Evolutionary conservation across 2,329 filamentous ascomycete genomes (phyloP), one percentile per base, ranked within the genome.

Genomic region (Diaporthe vexans): DNA sequence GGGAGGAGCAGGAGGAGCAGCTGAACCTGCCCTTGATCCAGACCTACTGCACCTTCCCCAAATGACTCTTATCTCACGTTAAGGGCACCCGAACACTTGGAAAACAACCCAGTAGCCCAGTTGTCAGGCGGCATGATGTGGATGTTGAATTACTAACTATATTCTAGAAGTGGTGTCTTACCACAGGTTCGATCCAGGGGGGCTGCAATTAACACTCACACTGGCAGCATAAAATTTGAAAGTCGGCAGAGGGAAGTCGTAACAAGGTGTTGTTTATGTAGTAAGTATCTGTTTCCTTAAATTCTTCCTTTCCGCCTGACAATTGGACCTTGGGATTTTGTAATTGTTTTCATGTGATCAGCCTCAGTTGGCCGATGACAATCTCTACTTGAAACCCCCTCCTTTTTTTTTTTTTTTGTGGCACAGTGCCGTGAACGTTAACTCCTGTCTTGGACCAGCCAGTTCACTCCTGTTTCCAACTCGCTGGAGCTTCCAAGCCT

Each of bases 111-210:
- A 67, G 29, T 65, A 67, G 61, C n/a, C 46, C 61, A 67, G n/a
- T 67, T n/a, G 61, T 67, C 61, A 67, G 29, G 46, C 13, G 24
- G 61, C n/a, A n/a, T 52, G 21, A 37, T 37, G 52, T 13, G 13
- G 52, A 52, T 26, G 11, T 37, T 26, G 10, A 67, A 67, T 52
- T 52, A 9, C 61, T 67, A 52, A 67, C 7, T n/a, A 13, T 37
- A 15, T 52, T 3, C 7, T 29, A 67, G 19, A 37, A 52, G 43
- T 26, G 19, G 21, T 17, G 29, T 19, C 13, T 43, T 19, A 13
- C 37, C 37, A 40, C 56, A 35, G 21, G 35, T 59, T 40, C 35
- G n/a, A 61, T 61, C 37, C 33, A 24, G 43, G 21, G 21, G 48
- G 48, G 26, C 59, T 33, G 43, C 59, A 46, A 46, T 37, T 4